Evolutionary conservation across 2,329 filamentous ascomycete species (phyloP).

Genomic region (Talaromyces piceae): DNA sequence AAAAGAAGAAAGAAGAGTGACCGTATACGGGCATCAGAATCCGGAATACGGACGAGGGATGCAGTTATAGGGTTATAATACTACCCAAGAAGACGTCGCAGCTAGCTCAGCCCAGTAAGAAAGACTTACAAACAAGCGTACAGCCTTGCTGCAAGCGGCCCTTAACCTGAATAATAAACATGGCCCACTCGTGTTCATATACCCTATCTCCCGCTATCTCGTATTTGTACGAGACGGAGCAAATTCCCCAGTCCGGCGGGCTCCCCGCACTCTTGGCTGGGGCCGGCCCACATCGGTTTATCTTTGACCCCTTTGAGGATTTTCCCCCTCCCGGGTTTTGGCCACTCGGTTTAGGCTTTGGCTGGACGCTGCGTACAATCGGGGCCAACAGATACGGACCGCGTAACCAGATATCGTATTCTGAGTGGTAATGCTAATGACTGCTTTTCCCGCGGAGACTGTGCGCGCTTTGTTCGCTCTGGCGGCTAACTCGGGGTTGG

Average conservation of each 20-base stretch:
- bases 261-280: neutral
- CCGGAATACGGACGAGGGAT: conserved; percentile 1
- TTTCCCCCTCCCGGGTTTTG: neutral
- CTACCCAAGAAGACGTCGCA: conserved; percentile 5
- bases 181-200: neutral
- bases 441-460: conserved; percentile 2
- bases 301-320: neutral
- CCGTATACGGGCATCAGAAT: neutral
- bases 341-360: neutral
- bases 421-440: neutral
- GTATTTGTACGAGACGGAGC: neutral
- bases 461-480: neutral
- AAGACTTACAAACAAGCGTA: no score
- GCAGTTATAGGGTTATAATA: conserved; percentile 10
- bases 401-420: conserved; percentile 2
- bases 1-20: neutral
- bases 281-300: conserved; percentile 1
- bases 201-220: neutral
- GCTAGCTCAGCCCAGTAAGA: conserved; percentile 10
- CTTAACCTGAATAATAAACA: neutral
- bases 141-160: neutral
- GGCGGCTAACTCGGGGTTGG: no score
- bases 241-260: conserved; percentile 1
- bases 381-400: no score
- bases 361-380: neutral